These are phyloP conservation scores for Fusarium virguliforme DNA, from an alignment of 2,329 filamentous ascomycete genomes.

Conservation along the genomic window DNA sequence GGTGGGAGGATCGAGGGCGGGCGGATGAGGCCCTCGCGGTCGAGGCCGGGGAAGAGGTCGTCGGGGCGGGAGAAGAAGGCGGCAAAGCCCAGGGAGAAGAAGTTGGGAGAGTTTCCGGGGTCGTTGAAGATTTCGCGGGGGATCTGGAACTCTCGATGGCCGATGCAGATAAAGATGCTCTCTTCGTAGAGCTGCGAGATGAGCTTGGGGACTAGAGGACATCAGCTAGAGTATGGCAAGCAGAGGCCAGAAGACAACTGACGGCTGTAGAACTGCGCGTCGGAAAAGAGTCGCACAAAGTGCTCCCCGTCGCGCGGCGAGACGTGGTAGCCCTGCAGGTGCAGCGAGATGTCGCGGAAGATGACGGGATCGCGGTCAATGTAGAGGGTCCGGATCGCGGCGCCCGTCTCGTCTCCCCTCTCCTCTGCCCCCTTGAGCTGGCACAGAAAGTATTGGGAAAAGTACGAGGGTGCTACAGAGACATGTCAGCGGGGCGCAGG, in stretches of 20 bases:
- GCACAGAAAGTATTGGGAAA: slow-evolving; percentile 92
- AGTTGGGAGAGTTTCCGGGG: slow-evolving; percentile 94
- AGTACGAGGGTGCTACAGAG: slow-evolving; percentile 87
- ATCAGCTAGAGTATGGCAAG: background rate
- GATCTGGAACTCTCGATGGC: slow-evolving; percentile 89
- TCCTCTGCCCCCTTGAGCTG: slow-evolving; percentile 79
- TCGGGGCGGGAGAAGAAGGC: slow-evolving; percentile 87
- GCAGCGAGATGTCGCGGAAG: slow-evolving; percentile 89
- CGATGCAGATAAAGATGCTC: slow-evolving; percentile 93
- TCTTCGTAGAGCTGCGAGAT: slow-evolving; percentile 93
- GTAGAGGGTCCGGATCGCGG: slow-evolving; percentile 83
- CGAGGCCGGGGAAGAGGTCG: slow-evolving; percentile 89
- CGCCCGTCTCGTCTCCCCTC: slow-evolving; percentile 67
- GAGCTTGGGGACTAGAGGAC: slow-evolving; percentile 81
- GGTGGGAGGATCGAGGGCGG: slow-evolving; percentile 91
- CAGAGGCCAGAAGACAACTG: background rate
- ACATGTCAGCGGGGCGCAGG: slow-evolving; percentile 25
- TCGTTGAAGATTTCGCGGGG: slow-evolving; percentile 88
- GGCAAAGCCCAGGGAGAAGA: slow-evolving; percentile 92
- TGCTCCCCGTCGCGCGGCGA: slow-evolving; percentile 85
- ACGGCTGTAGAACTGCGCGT: slow-evolving; percentile 95
- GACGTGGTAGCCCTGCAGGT: slow-evolving; percentile 94
- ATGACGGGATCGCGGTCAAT: slow-evolving; percentile 94
- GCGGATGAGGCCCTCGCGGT: slow-evolving; percentile 83
- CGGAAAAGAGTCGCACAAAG: slow-evolving; percentile 93